phyloP scores from a whole-genome alignment of 2,329 filamentous ascomycete genomes.

The Sphaerulina populicola region DNA sequence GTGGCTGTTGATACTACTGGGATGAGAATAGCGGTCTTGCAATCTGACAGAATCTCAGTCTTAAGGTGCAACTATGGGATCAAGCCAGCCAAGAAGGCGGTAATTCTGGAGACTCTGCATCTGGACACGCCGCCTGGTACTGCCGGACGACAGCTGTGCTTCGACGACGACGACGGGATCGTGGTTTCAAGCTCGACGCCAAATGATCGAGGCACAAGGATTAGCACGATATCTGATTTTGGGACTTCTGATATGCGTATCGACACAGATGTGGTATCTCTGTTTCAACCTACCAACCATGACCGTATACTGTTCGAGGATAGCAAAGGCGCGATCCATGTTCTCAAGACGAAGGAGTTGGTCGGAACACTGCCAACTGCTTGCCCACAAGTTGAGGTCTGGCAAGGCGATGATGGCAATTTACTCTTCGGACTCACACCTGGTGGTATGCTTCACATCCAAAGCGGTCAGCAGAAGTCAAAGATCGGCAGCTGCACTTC shows the following conservation, averaged over 20 bases:
- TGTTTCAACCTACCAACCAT: conserved; percentile 17
- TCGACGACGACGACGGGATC: conserved; percentile 36
- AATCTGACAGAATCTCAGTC: conserved; percentile 56
- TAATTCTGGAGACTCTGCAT: conserved; percentile 31
- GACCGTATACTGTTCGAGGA: conserved; percentile 22
- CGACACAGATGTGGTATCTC: conserved; percentile 1
- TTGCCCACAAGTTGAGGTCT: conserved; percentile 28
- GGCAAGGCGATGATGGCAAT: conserved; percentile 31
- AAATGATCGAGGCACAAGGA: conserved; percentile 14
- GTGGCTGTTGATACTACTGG: conserved; percentile 62
- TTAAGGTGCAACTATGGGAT: conserved; percentile 60
- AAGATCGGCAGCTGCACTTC: conserved; percentile 86
- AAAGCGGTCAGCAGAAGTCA: conserved; percentile 51
- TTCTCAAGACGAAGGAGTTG: conserved; percentile 6
- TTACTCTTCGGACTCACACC: conserved; percentile 59
- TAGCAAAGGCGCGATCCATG: conserved; percentile 13
- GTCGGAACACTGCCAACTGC: conserved; percentile 19
- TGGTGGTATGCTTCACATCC: conserved; percentile 55
- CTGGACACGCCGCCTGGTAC: conserved; percentile 10
- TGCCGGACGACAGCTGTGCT: conserved; percentile 40
- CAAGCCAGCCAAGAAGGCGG: conserved; percentile 40
- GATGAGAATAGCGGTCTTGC: conserved; percentile 62
- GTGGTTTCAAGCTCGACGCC: conserved; percentile 26
- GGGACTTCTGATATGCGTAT: conserved; percentile 13
- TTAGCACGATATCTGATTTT: conserved; percentile 12